A percentile compares a stretch with the other conserved stretches of the same genome.
Conservation (phyloP, 164 flowering plant genomes). For the Warburgia ugandensis region DNA sequence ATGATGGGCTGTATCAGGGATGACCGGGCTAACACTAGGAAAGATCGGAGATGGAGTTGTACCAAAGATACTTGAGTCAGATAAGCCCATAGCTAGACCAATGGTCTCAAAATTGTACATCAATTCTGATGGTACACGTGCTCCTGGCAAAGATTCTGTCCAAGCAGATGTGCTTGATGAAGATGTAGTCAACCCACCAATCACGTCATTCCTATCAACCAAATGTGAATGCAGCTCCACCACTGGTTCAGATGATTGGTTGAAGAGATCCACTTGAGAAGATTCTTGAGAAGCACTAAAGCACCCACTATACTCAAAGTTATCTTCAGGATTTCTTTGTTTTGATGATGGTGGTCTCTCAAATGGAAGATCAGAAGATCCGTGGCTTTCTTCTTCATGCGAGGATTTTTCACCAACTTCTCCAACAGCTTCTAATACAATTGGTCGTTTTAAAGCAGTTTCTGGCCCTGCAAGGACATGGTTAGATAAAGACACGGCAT, state of each 20-base stretch:
- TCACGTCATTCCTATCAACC: background rate
- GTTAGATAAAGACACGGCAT: slow-evolving; percentile 2
- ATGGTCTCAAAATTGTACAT: slow-evolving; percentile 13
- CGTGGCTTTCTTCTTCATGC: slow-evolving; percentile 10
- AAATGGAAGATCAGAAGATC: slow-evolving; percentile 3
- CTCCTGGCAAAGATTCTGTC: slow-evolving; percentile 1
- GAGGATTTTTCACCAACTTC: slow-evolving; percentile 1
- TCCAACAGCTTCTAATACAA: slow-evolving; percentile 4
- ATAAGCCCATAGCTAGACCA: slow-evolving; percentile 12
- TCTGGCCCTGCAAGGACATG: background rate
- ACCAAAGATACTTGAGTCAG: background rate
- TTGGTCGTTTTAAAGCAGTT: slow-evolving; percentile 1
- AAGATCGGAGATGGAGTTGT: slow-evolving; percentile 1
- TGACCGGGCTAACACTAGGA: slow-evolving; percentile 16
- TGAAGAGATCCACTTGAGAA: slow-evolving; percentile 9
- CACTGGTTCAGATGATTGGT: slow-evolving; percentile 16
- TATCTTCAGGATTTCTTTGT: slow-evolving; percentile 1
- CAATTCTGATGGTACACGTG: slow-evolving; percentile 1
- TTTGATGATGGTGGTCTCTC: slow-evolving; percentile 6
- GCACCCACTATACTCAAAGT: slow-evolving; percentile 9
- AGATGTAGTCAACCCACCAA: background rate
- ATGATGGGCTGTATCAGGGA: slow-evolving; percentile 15
- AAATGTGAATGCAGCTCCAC: background rate
- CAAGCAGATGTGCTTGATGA: background rate
- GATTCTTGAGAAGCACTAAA: slow-evolving; percentile 12